These are phyloP conservation scores for Suillus subaureus DNA, from an alignment of 768 basidiomycete genomes.

Conservation along the genomic window DNA sequence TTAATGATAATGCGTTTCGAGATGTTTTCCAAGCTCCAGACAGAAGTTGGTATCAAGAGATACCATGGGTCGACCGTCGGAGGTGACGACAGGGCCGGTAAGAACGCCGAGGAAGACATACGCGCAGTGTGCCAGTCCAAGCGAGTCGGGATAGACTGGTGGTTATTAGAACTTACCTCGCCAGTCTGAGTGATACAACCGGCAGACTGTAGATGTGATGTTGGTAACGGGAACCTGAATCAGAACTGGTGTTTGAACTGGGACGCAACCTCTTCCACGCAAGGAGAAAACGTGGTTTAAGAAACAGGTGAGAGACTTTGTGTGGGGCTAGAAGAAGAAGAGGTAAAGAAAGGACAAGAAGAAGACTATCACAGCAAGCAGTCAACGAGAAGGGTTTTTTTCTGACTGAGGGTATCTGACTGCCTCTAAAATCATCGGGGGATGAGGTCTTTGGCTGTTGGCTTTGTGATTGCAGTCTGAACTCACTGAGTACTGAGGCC, in stretches of 20 bases:
- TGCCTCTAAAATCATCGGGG: too few relatives aligned
- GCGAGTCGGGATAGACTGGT: slow-evolving; percentile 59
- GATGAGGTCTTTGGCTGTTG: not conserved
- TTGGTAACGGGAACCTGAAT: not conserved
- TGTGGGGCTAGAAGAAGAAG: slow-evolving; percentile 7
- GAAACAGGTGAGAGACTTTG: not conserved
- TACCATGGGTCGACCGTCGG: too few relatives aligned
- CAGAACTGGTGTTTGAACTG: not conserved
- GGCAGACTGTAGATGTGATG: slow-evolving; percentile 51
- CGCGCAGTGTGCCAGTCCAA: slow-evolving; percentile 91
- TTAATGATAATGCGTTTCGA: slow-evolving; percentile 76
- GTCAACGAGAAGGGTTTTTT: not conserved
- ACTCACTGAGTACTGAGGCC: too few relatives aligned
- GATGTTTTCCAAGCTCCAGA: slow-evolving; percentile 71
- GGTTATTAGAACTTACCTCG: not conserved
- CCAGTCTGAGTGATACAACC: slow-evolving; percentile 40
- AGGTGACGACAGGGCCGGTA: slow-evolving; percentile 55
- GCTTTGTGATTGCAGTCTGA: not conserved
- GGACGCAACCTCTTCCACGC: not conserved
- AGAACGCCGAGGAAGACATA: slow-evolving; percentile 63
- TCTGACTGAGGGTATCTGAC: too few relatives aligned
- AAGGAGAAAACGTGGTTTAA: not conserved
- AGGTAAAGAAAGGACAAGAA: too few relatives aligned
- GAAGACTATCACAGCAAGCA: not conserved
- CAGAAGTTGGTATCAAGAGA: slow-evolving; percentile 92